These are phyloP conservation scores for Selaginella moellendorffii DNA, from an alignment of 75 land plant species.

Conservation along the genomic window DNA sequence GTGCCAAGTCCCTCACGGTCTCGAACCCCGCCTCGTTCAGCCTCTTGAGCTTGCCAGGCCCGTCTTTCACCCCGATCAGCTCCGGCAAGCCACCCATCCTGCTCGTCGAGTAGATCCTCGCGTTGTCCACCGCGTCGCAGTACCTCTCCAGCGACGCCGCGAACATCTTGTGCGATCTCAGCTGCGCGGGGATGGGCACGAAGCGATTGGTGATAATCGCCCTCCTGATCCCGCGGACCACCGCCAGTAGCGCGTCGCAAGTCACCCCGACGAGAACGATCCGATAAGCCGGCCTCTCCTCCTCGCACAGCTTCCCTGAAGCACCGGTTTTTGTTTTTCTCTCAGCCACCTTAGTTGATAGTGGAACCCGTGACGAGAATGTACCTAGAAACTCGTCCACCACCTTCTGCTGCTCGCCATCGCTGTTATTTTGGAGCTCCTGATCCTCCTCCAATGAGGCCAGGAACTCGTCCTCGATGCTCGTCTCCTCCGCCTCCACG, in stretches of 20 bases:
- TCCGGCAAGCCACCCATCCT: slow-evolving; percentile 36
- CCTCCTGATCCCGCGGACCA: slow-evolving; percentile 75
- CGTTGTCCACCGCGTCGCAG: slow-evolving; percentile 49
- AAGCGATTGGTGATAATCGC: slow-evolving; percentile 62
- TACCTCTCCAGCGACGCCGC: slow-evolving; percentile 42
- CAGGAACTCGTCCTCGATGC: not conserved
- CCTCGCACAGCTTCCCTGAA: too few relatives aligned
- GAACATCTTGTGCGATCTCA: slow-evolving; percentile 75
- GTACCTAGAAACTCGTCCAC: not conserved
- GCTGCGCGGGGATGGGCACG: slow-evolving; percentile 65
- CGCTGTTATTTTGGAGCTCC: not conserved
- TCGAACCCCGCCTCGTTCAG: slow-evolving; percentile 40
- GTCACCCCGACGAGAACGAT: slow-evolving; percentile 72
- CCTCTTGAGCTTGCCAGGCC: slow-evolving; percentile 9
- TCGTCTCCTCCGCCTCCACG: not conserved
- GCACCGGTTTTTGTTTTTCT: not conserved
- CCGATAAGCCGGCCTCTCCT: slow-evolving; percentile 42
- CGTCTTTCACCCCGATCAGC: slow-evolving; percentile 16
- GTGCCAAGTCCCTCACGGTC: slow-evolving; percentile 28
- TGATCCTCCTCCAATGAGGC: not conserved
- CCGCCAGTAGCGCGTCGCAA: slow-evolving; percentile 75
- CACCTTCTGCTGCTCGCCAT: not conserved
- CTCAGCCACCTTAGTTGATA: not conserved
- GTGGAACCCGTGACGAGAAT: not conserved
- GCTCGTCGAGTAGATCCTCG: slow-evolving; percentile 57